Evolutionary conservation across 163 green algal species (phyloP), one percentile per base, ranked within the genome.

Genomic region (Coccomyxa subellipsoidea): DNA sequence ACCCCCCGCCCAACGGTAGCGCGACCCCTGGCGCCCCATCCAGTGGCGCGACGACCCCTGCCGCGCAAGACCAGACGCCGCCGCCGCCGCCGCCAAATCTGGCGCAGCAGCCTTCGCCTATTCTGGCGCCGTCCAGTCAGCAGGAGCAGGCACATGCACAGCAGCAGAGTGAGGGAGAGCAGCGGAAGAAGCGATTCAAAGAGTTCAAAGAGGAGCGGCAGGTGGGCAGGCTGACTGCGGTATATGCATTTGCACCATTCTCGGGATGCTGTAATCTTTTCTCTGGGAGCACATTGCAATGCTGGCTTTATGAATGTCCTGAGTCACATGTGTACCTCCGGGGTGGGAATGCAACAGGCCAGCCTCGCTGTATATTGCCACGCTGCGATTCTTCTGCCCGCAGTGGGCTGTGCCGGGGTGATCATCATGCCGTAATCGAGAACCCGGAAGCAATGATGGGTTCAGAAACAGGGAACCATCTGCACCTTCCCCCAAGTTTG

Each of bases 191-290:
- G 76, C 83, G 84, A 53, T 82, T 80, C 38, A 69, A 75, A 36
- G 84, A 88, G 54, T 80, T 90, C 25, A 85, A 83, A 34, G 78
- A 84, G 39, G 83, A 77, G 70, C 2, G 32, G 32, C 70, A 38
- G 70, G 70, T 77, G 70, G 15, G 66, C 12, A 66, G n/a, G n/a
- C n/a, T 59, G 47, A 27, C 15, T 12, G 47, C 2, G 1, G 47
- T 5, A 23, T 59, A 59, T 12, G 4, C 47, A 59, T 7, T 27
- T 7, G 15, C 21, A 18, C 47, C 23, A 12, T 59, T 8, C 23
- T 59, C 47, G 15, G 23, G 47, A 12, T 21, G 21, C 23, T 59
- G 47, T 7, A 8, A 54, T 54, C n/a, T n/a, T n/a, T n/a, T n/a
- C n/a, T n/a, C n/a, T n/a, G n/a, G n/a, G n/a, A n/a, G n/a, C n/a